Evolutionary conservation across 2,329 filamentous ascomycete species (phyloP), one percentile per base, ranked within the genome.

Genomic region (Penicillium sp.): DNA sequence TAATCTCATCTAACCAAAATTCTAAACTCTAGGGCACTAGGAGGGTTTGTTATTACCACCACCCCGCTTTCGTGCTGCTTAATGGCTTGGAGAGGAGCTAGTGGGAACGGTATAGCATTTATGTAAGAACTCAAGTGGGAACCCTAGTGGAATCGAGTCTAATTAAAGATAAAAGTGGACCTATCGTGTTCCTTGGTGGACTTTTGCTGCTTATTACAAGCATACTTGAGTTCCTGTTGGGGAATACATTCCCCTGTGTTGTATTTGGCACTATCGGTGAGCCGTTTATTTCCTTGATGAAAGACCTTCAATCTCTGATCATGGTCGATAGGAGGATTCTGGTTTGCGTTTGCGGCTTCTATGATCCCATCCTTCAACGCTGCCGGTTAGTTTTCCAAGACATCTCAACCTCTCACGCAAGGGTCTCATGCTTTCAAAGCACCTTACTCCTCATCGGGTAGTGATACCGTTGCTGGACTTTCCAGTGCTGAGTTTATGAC

Each of bases 181-280:
- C 73, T 1, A 81, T 77, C 60, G 74, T 78, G 63, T 83, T 82
- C 68, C 77, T 83, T 52, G 83, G 81, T 2, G 83, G 83, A 2
- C 63, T 84, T 7, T 74, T 84, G 50, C 76, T 84, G 71, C 64
- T 81, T 14, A 61, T 84, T 21, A 79, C 78, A 0, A 80, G 80
- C 18, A 61, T 85, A 1, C 73, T 85, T 33, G 83, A 86, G 64
- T 85, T 81, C 66, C 68, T 85, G 51, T 71, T 85, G 1, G 83
- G 83, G 33, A 84, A 85, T 64, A 86, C 81, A 4, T 86, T 86
- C 59, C 77, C 83, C 0, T 82, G 79, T 44, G 79, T 84, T 33
- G 83, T 86, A 24, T 86, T 86, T 66, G 74, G 71, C 51, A 72
- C 77, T 14, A 82, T 79, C 57, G 80, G 82, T 58, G 74, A 68